phyloP scores from a whole-genome alignment of 2,329 filamentous ascomycete species.

The Ciborinia camelliae region DNA sequence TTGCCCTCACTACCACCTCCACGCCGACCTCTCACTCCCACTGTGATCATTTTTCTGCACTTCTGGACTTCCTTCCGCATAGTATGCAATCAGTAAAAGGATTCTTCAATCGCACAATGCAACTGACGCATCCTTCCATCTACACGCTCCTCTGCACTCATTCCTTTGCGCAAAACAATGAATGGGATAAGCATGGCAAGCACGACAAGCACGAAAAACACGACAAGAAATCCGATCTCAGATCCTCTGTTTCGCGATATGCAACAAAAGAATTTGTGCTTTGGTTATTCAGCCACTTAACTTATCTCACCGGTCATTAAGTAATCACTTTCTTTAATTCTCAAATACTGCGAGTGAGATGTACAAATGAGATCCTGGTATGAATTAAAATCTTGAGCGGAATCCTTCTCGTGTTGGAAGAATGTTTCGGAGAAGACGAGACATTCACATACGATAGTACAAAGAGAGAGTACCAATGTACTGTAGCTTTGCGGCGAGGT shows the following conservation, averaged over 20 bases:
- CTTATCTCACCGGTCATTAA: neutral
- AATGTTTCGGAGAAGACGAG: slow-evolving; percentile 7
- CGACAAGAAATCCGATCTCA: slow-evolving; percentile 10
- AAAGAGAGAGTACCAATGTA: slow-evolving; percentile 4
- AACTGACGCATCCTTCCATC: neutral
- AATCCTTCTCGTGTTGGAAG: slow-evolving; percentile 12
- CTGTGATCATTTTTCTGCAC: neutral
- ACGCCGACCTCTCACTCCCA: neutral
- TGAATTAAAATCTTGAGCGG: neutral
- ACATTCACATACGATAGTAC: slow-evolving; percentile 5
- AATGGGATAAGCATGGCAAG: neutral
- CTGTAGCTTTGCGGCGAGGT: slow-evolving; percentile 8
- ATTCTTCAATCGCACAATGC: neutral
- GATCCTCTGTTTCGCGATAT: slow-evolving; percentile 13
- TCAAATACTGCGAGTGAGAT: neutral
- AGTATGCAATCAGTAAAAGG: slow-evolving; percentile 1
- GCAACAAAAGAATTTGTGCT: neutral
- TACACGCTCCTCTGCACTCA: neutral
- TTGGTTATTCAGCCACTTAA: neutral
- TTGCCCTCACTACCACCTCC: slow-evolving; percentile 1
- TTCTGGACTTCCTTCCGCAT: neutral
- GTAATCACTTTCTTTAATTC: neutral
- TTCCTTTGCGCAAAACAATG: neutral
- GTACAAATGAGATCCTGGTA: neutral
- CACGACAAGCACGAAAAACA: neutral